phyloP scores from a whole-genome alignment of 441 rosid species.

The Cnidoscolus chayamansa region DNA sequence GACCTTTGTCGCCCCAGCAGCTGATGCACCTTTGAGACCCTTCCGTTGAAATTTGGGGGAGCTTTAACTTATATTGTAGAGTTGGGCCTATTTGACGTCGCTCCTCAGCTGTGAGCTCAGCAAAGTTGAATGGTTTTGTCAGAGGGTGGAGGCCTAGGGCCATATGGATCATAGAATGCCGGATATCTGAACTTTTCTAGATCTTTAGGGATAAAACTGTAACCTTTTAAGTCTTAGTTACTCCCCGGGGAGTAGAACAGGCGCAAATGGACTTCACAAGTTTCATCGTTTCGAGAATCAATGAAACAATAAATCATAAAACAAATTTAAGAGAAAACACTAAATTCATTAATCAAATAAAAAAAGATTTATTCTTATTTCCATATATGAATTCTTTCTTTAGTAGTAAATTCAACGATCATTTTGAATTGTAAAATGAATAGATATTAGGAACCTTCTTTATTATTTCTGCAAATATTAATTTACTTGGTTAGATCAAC shows the following conservation, averaged over 20 bases:
- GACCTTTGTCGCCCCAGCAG: constrained; percentile 34
- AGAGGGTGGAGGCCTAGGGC: constrained; percentile 60
- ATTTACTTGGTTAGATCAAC: too few relatives aligned
- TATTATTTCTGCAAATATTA: too few relatives aligned
- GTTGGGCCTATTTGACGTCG: constrained; percentile 54
- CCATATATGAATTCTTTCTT: too few relatives aligned
- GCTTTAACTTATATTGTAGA: constrained; percentile 40
- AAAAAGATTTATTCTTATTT: too few relatives aligned
- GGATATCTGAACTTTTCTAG: constrained; percentile 61
- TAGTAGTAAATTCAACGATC: too few relatives aligned
- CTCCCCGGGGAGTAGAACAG: constrained; percentile 25
- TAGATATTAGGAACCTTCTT: too few relatives aligned
- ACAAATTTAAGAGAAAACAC: too few relatives aligned
- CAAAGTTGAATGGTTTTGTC: constrained; percentile 52
- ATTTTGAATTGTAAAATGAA: too few relatives aligned
- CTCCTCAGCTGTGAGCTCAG: constrained; percentile 54
- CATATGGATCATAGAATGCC: constrained; percentile 56
- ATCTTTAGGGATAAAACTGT: constrained; percentile 54
- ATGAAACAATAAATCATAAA: background rate
- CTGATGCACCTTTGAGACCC: constrained; percentile 42
- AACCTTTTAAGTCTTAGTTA: constrained; percentile 39
- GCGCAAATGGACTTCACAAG: constrained; percentile 33
- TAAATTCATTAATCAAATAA: background rate
- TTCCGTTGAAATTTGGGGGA: constrained; percentile 46
- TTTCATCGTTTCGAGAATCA: constrained; percentile 34